These are phyloP conservation scores for Ajuga reptans DNA, from an alignment of 305 asterid genomes.

Conservation along the genomic window DNA sequence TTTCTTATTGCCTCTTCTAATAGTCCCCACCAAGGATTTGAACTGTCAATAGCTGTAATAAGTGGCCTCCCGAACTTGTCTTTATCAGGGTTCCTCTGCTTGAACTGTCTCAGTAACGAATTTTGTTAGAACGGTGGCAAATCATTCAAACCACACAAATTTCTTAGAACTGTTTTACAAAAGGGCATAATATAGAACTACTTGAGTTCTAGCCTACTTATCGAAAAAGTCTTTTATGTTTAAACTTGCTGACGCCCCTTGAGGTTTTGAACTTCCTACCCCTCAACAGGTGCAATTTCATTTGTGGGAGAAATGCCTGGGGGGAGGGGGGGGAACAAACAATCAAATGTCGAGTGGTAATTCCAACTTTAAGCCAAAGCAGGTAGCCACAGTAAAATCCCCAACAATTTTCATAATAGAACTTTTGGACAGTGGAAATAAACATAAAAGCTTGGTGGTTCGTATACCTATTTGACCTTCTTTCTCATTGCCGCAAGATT, in stretches of 20 bases:
- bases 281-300: too few species aligned
- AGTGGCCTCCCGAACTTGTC: constrained; percentile 63
- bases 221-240: background rate
- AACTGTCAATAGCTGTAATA: constrained; percentile 54
- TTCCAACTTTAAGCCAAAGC: background rate
- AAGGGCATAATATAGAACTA: background rate
- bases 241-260: background rate
- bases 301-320: too few species aligned
- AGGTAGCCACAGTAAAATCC: background rate
- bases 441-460: background rate
- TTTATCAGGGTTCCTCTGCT: constrained; percentile 37
- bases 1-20: constrained; percentile 54
- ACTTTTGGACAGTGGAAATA: background rate
- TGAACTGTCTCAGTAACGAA: constrained; percentile 57
- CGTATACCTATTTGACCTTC: background rate
- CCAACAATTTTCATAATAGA: background rate
- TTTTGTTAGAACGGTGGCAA: constrained; percentile 25
- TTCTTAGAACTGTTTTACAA: background rate
- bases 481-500: constrained; percentile 1
- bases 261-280: background rate
- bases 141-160: background rate
- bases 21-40: constrained; percentile 88
- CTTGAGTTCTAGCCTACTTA: background rate
- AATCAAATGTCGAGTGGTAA: too few species aligned
- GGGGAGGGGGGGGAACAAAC: too few species aligned